Conservation (phyloP, 345 rosid species). For the Lepidium aucheri region DNA sequence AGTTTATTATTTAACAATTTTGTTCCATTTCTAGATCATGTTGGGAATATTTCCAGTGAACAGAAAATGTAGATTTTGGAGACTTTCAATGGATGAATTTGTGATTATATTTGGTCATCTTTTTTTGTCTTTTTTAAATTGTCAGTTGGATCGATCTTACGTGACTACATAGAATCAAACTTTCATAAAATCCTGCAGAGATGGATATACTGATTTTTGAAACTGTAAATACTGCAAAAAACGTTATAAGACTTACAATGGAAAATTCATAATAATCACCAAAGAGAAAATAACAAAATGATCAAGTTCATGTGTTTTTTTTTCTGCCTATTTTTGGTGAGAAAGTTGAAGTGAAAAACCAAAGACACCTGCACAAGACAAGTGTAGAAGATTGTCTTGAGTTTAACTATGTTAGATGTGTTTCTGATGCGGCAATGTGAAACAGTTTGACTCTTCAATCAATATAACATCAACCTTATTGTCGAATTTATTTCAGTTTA, state of each 20-base stretch:
- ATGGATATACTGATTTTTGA: not conserved
- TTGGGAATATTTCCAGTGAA: not conserved
- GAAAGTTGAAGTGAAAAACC: not conserved
- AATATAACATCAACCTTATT: not conserved
- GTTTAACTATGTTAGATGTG: not conserved
- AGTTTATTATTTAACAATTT: conserved; percentile 2
- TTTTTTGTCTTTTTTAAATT: too few species aligned
- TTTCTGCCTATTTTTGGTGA: too few species aligned
- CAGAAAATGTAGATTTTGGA: not conserved
- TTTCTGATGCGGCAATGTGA: conserved; percentile 24
- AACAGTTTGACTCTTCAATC: conserved; percentile 4
- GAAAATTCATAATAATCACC: not conserved
- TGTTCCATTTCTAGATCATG: conserved; percentile 2
- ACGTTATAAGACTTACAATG: not conserved
- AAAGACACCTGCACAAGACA: conserved; percentile 9
- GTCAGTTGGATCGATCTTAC: too few species aligned
- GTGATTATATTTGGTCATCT: not conserved
- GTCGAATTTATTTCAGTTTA: not conserved
- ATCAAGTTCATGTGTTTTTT: too few species aligned
- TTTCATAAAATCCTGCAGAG: too few species aligned
- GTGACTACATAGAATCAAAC: too few species aligned
- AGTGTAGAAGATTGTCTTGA: conserved; percentile 11
- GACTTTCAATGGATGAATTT: not conserved
- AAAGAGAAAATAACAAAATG: not conserved
- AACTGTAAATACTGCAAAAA: too few species aligned